A percentile compares a stretch with the other conserved stretches of the same genome.
Evolutionary conservation across 1,284 basidiomycete genomes (phyloP).

Genomic region (Austroboletus novae-zelandiae): DNA sequence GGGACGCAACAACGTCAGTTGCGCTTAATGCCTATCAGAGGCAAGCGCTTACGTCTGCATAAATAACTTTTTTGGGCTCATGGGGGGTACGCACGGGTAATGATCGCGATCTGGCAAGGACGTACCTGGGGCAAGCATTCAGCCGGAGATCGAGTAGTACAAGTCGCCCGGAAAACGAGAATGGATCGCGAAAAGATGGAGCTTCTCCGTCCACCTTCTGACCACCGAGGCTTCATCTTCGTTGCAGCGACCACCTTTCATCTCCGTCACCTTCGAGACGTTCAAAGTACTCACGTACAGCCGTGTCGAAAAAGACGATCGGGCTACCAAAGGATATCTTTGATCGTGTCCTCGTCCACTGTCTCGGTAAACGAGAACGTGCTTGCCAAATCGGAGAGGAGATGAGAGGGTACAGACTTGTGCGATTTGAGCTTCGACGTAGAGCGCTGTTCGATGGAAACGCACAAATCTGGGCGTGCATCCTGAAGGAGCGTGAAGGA

Average conservation of each 20-base stretch:
- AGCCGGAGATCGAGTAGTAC: neutral
- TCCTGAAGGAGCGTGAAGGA: constrained; percentile 45
- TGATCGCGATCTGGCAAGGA: constrained; percentile 80
- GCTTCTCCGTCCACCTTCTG: constrained; percentile 72
- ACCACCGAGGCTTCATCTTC: constrained; percentile 92
- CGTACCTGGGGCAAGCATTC: constrained; percentile 45
- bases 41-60: too few species aligned
- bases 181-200: too few species aligned
- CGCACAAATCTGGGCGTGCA: constrained; percentile 83
- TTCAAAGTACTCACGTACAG: constrained; percentile 91
- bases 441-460: constrained; percentile 89
- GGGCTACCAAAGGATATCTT: constrained; percentile 71
- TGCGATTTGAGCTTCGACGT: constrained; percentile 70
- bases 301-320: constrained; percentile 92
- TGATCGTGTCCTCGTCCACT: constrained; percentile 55
- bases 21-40: constrained; percentile 76
- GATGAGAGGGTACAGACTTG: constrained; percentile 65
- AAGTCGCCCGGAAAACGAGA: neutral
- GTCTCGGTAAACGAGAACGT: constrained; percentile 38
- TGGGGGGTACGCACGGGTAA: constrained; percentile 65
- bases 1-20: constrained; percentile 76
- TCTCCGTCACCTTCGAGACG: constrained; percentile 63
- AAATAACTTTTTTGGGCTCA: too few species aligned
- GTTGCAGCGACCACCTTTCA: constrained; percentile 87
- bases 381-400: constrained; percentile 70